A percentile compares a stretch with the other conserved stretches of the same genome.
Evolutionary conservation across 2,329 filamentous ascomycete genomes (phyloP).

Genomic region (Ustilaginoidea virens): DNA sequence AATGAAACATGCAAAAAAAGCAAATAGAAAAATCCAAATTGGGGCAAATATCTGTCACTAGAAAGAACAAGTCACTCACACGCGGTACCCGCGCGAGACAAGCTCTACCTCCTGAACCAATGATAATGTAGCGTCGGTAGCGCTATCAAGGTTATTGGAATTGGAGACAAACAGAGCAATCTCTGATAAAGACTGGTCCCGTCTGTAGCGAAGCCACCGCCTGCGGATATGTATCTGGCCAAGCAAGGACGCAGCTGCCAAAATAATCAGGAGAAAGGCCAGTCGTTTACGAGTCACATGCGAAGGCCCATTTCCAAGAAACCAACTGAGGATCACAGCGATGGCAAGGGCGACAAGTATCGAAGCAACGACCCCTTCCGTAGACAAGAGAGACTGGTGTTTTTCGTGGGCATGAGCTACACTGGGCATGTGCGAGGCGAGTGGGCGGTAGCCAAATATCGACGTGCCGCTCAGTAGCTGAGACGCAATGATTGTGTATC

Average conservation of each 20-base stretch:
- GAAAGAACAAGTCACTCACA: constrained; percentile 52
- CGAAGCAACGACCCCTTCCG: constrained; percentile 33
- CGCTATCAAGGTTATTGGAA: constrained; percentile 69
- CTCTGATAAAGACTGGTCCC: constrained; percentile 57
- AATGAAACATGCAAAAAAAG: too few relatives aligned
- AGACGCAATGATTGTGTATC: constrained; percentile 84
- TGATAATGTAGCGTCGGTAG: constrained; percentile 58
- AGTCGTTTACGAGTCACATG: constrained; percentile 41
- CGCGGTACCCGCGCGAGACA: constrained; percentile 75
- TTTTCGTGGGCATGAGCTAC: constrained; percentile 4
- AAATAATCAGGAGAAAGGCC: constrained; percentile 28
- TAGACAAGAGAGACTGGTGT: constrained; percentile 19
- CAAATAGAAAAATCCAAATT: too few relatives aligned
- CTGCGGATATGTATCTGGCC: constrained; percentile 60
- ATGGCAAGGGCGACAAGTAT: constrained; percentile 41
- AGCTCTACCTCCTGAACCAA: constrained; percentile 92
- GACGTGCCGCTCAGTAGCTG: constrained; percentile 66
- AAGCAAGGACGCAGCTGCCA: constrained; percentile 36
- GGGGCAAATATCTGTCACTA: too few relatives aligned
- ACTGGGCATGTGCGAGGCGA: constrained; percentile 8
- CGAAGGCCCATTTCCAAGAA: constrained; percentile 33
- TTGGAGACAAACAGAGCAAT: constrained; percentile 54
- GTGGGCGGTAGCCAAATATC: constrained; percentile 22
- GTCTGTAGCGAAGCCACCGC: constrained; percentile 67
- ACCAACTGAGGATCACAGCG: constrained; percentile 60